Evolutionary conservation across 2,329 filamentous ascomycete species (phyloP).

Genomic region (Sclerotinia borealis): DNA sequence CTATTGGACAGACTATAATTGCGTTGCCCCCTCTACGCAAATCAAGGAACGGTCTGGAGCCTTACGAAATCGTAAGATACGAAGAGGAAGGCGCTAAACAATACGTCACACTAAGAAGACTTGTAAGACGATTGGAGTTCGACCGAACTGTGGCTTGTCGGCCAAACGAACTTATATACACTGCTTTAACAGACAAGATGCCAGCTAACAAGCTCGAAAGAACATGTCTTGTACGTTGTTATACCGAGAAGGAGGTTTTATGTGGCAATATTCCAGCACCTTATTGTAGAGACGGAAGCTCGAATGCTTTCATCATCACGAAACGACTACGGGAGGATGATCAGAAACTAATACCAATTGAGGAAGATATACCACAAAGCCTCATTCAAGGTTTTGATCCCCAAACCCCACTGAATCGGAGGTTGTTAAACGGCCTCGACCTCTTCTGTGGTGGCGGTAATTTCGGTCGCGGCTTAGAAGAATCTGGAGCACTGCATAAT

Average conservation of each 20-base stretch:
- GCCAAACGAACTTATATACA: constrained; percentile 50
- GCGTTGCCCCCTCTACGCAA: constrained; percentile 36
- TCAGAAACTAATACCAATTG: constrained; percentile 35
- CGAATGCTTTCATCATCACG: constrained; percentile 60
- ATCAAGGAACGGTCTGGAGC: constrained; percentile 44
- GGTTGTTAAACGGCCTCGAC: constrained; percentile 55
- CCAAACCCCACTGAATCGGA: constrained; percentile 15
- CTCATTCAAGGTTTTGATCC: constrained; percentile 54
- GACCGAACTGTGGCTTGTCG: constrained; percentile 25
- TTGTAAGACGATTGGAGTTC: constrained; percentile 44
- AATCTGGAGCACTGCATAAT: constrained; percentile 59
- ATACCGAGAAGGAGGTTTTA: constrained; percentile 34
- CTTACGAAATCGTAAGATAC: constrained; percentile 50
- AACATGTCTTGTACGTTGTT: constrained; percentile 55
- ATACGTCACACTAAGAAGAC: constrained; percentile 42
- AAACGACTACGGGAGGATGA: constrained; percentile 33
- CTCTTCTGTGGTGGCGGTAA: constrained; percentile 75
- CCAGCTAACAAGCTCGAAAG: constrained; percentile 41
- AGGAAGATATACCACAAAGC: constrained; percentile 27
- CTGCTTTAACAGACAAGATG: constrained; percentile 37
- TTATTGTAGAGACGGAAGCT: constrained; percentile 59
- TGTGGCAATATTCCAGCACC: constrained; percentile 46
- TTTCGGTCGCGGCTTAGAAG: constrained; percentile 70
- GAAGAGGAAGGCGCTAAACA: constrained; percentile 24
- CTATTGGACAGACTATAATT: constrained; percentile 52